A percentile compares a stretch with the other conserved stretches of the same genome.
phyloP scores from a whole-genome alignment of 495 filamentous ascomycete genomes.

The Pyronema omphalodes region DNA sequence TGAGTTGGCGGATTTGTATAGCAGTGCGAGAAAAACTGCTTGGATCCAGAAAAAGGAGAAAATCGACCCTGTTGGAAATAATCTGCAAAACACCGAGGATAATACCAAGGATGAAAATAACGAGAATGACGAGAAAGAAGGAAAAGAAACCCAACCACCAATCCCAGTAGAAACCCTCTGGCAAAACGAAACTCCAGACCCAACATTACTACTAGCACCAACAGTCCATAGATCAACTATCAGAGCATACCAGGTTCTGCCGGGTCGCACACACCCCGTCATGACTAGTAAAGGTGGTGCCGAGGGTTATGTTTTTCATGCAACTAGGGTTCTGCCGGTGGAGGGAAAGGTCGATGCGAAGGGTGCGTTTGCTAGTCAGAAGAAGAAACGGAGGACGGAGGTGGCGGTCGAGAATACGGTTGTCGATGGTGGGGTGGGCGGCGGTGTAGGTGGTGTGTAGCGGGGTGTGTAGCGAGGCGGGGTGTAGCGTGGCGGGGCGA shows the following conservation, averaged over 20 bases:
- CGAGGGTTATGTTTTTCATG: constrained; percentile 82
- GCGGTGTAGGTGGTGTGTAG: not conserved
- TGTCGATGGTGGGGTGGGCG: not conserved
- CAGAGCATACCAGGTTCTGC: constrained; percentile 73
- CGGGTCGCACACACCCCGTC: constrained; percentile 76
- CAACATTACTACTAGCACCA: constrained; percentile 59
- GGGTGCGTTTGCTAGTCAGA: constrained; percentile 40
- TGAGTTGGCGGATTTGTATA: constrained; percentile 60
- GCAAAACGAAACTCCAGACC: constrained; percentile 52
- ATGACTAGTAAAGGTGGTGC: constrained; percentile 80
- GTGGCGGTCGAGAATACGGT: no score
- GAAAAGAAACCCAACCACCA: not conserved
- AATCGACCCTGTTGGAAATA: no score
- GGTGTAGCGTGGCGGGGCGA: no score
- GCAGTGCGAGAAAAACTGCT: constrained; percentile 39
- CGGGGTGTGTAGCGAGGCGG: not conserved
- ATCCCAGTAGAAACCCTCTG: not conserved
- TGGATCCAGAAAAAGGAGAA: constrained; percentile 9
- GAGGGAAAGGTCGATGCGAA: constrained; percentile 62
- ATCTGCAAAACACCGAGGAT: not conserved
- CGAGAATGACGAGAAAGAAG: constrained; percentile 24
- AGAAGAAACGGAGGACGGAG: constrained; percentile 29
- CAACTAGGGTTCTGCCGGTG: constrained; percentile 56
- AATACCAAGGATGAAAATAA: constrained; percentile 20
- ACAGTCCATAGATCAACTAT: constrained; percentile 59